These are phyloP conservation scores for Telfairia occidentalis DNA, from an alignment of 331 rosid genomes.

Conservation along the genomic window DNA sequence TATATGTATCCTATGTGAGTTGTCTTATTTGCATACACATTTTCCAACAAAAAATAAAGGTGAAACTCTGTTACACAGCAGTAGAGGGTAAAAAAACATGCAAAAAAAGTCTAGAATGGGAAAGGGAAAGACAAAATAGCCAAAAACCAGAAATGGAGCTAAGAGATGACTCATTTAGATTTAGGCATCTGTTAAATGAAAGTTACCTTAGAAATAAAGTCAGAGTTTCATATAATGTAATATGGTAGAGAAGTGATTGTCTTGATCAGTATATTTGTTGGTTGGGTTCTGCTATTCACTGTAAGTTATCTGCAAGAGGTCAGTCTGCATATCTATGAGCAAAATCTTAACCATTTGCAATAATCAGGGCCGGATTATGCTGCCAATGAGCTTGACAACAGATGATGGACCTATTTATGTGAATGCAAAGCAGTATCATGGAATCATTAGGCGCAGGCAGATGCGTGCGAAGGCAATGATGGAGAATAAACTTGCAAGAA, in stretches of 20 bases:
- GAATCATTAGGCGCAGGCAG: slow-evolving; percentile 84
- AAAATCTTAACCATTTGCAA: slow-evolving; percentile 6
- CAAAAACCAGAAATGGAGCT: neutral
- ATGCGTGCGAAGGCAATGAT: slow-evolving; percentile 85
- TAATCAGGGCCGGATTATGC: slow-evolving; percentile 83
- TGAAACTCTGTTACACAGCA: neutral
- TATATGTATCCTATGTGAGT: neutral
- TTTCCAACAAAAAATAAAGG: neutral
- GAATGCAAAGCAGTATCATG: slow-evolving; percentile 94
- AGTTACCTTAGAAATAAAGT: neutral
- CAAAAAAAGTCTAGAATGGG: neutral
- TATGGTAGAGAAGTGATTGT: neutral
- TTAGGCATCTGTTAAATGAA: neutral
- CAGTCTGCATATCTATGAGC: neutral
- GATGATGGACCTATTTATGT: slow-evolving; percentile 94
- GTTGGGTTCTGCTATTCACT: neutral
- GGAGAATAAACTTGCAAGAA: slow-evolving; percentile 36
- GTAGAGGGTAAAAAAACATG: neutral
- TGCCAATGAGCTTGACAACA: slow-evolving; percentile 64
- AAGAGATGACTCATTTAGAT: neutral
- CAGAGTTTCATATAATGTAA: neutral
- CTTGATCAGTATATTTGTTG: neutral
- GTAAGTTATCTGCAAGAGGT: neutral
- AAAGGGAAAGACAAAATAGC: neutral
- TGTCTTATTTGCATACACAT: neutral